A percentile compares a stretch with the other conserved stretches of the same genome.
Evolutionary conservation across 176 grass and related monocot genomes (phyloP).

Genomic region (Rhipidocladum racemiflorum): DNA sequence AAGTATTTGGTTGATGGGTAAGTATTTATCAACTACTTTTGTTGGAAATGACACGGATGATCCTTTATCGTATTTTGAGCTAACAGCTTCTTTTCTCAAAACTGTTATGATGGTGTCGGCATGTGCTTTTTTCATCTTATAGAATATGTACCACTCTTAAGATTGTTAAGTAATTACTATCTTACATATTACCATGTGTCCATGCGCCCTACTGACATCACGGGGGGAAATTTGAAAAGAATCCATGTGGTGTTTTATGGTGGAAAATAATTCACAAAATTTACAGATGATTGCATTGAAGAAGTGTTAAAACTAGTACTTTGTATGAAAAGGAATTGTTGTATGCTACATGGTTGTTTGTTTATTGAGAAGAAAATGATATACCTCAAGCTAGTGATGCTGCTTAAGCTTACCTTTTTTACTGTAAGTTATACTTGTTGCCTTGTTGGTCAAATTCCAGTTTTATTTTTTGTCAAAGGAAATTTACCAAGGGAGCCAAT

Average conservation of each 20-base stretch:
- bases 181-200: neutral
- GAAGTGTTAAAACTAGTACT: neutral
- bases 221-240: neutral
- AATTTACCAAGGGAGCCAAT: conserved; percentile 78
- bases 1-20: conserved; percentile 83
- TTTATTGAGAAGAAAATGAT: neutral
- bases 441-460: conserved; percentile 5
- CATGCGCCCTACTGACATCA: neutral
- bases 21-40: neutral
- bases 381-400: neutral
- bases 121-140: neutral
- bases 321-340: conserved; percentile 5
- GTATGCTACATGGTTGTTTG: neutral
- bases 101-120: neutral
- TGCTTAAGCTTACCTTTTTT: neutral
- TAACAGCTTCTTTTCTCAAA: neutral
- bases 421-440: neutral
- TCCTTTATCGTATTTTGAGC: conserved; percentile 14
- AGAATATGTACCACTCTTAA: neutral
- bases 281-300: neutral
- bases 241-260: neutral
- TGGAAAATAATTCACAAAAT: neutral
- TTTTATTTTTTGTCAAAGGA: conserved; percentile 51
- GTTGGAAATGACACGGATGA: neutral
- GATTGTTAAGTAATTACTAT: neutral